A percentile compares a stretch with the other conserved stretches of the same genome.
Evolutionary conservation across 129 eudicot species (phyloP).

Genomic region (Heracleum sosnowskyi): DNA sequence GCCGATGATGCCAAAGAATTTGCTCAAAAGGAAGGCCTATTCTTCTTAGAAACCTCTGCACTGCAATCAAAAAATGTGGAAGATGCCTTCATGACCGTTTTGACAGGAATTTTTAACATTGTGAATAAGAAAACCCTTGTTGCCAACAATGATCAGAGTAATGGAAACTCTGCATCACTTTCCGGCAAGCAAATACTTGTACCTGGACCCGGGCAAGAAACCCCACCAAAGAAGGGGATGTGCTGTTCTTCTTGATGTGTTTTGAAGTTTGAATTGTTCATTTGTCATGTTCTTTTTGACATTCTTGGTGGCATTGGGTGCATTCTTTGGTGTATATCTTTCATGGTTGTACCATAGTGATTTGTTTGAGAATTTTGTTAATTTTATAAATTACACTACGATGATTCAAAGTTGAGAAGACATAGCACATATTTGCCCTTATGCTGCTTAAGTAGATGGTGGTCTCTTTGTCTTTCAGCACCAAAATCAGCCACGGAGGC

Average conservation of each 20-base stretch:
- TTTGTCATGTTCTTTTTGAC: constrained; percentile 1
- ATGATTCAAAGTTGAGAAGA: background rate
- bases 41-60: constrained; percentile 90
- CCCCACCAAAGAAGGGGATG: constrained; percentile 66
- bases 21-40: constrained; percentile 82
- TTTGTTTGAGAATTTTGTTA: constrained; percentile 25
- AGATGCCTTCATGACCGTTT: constrained; percentile 69
- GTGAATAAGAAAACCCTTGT: constrained; percentile 72
- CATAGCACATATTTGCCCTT: background rate
- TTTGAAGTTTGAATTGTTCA: constrained; percentile 13
- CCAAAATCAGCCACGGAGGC: no score
- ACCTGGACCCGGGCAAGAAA: constrained; percentile 84
- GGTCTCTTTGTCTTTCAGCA: background rate
- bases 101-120: constrained; percentile 79
- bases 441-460: background rate
- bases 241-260: constrained; percentile 55
- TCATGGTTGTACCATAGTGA: constrained; percentile 4
- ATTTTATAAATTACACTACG: background rate
- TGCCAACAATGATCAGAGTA: constrained; percentile 50
- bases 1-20: constrained; percentile 89
- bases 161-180: constrained; percentile 47
- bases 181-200: constrained; percentile 76
- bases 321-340: constrained; percentile 14
- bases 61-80: constrained; percentile 85
- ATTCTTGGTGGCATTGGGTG: background rate